These are phyloP conservation scores for Serendipita sp. DNA, from an alignment of 768 basidiomycete species.

Conservation along the genomic window DNA sequence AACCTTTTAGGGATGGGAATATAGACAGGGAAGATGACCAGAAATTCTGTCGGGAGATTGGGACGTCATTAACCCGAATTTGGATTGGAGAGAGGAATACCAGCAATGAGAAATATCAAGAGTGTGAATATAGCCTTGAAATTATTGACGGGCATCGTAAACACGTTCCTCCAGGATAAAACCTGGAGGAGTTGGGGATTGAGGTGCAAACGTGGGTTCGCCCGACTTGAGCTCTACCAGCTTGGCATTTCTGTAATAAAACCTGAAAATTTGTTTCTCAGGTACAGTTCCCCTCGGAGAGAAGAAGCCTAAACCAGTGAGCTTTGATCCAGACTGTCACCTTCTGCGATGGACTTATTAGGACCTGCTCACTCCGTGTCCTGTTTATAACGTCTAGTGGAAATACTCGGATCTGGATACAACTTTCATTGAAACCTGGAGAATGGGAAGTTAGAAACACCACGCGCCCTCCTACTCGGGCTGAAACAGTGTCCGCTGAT, in stretches of 20 bases:
- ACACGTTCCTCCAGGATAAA: slow-evolving; percentile 8
- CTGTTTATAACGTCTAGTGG: no score
- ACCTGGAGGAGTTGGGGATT: background rate
- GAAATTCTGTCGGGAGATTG: slow-evolving; percentile 13
- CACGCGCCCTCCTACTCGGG: no score
- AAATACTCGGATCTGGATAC: no score
- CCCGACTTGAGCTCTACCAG: background rate
- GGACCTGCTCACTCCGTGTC: no score
- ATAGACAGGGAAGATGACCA: slow-evolving; percentile 21
- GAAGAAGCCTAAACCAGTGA: no score
- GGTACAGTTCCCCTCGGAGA: no score
- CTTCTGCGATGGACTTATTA: no score
- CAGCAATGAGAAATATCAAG: slow-evolving; percentile 22
- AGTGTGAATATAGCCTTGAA: slow-evolving; percentile 20
- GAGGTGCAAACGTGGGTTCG: background rate
- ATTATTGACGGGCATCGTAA: slow-evolving; percentile 7
- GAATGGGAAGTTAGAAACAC: no score
- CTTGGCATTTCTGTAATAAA: background rate
- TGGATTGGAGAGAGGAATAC: slow-evolving; percentile 14
- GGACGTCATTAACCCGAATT: background rate
- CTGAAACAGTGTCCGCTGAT: no score
- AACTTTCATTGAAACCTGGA: no score
- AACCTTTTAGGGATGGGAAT: slow-evolving; percentile 16
- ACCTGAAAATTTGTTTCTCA: background rate
- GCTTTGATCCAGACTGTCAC: no score